These are phyloP conservation scores for Pythium phragmitis DNA, from an alignment of 352 stramenopile genomes.

Conservation along the genomic window DNA sequence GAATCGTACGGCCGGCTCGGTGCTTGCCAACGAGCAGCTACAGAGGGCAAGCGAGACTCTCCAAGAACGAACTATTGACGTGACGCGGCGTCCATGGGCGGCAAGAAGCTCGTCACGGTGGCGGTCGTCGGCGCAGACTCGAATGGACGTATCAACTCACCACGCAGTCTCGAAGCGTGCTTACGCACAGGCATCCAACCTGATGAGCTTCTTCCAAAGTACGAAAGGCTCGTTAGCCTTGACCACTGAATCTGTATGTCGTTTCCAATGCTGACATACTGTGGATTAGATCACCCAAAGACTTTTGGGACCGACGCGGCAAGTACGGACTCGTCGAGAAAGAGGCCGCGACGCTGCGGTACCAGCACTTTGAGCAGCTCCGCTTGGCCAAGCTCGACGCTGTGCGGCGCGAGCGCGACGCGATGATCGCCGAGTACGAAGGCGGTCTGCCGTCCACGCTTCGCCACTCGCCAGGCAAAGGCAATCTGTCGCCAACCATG, in stretches of 20 bases:
- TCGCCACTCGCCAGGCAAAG: constrained; percentile 18
- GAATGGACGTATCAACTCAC: constrained; percentile 56
- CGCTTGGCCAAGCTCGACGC: constrained; percentile 62
- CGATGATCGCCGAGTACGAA: constrained; percentile 37
- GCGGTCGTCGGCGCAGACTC: constrained; percentile 45
- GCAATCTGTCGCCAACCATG: constrained; percentile 9
- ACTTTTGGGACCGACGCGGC: constrained; percentile 55
- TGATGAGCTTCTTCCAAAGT: constrained; percentile 64
- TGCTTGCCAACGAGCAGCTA: too few relatives aligned
- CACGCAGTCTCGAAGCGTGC: constrained; percentile 70
- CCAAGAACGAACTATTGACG: too few relatives aligned
- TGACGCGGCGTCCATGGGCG: constrained; percentile 20
- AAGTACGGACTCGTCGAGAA: constrained; percentile 76
- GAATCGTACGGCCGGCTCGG: too few relatives aligned
- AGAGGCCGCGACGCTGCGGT: constrained; percentile 63
- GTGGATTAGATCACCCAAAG: constrained; percentile 28
- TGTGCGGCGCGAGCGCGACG: constrained; percentile 55
- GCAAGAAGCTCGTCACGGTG: constrained; percentile 51
- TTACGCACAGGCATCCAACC: constrained; percentile 62
- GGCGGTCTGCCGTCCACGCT: constrained; percentile 8
- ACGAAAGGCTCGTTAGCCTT: neutral
- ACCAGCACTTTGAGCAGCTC: constrained; percentile 68
- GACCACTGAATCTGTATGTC: neutral
- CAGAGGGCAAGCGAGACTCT: too few relatives aligned
- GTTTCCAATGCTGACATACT: neutral